Percentiles rank a stretch among this genome's conserved stretches.
These are phyloP conservation scores for Schwanniomyces occidentalis DNA, from an alignment of 805 yeast species.

Conservation along the genomic window DNA sequence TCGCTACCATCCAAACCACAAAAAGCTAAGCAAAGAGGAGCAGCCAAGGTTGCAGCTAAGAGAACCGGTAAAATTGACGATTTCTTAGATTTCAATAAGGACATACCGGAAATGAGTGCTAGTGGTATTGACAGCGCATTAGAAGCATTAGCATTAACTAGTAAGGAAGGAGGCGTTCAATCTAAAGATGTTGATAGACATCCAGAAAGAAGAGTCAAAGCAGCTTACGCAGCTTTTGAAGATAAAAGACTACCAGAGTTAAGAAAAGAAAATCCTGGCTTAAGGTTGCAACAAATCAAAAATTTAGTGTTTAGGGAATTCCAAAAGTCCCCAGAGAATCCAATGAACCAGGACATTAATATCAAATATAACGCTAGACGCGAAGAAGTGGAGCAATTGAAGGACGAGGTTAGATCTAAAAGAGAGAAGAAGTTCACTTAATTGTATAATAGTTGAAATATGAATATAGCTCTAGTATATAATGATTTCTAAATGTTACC, in stretches of 20 bases:
- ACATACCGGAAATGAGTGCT: slow-evolving; percentile 58
- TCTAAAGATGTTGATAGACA: slow-evolving; percentile 75
- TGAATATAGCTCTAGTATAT: too few relatives aligned
- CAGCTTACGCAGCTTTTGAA: slow-evolving; percentile 72
- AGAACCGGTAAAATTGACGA: slow-evolving; percentile 66
- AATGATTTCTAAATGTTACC: too few relatives aligned
- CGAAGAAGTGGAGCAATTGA: slow-evolving; percentile 48
- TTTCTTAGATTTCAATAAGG: slow-evolving; percentile 56
- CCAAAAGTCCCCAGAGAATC: slow-evolving; percentile 77
- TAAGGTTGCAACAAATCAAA: slow-evolving; percentile 76
- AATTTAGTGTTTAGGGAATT: slow-evolving; percentile 76
- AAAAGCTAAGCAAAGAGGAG: slow-evolving; percentile 60
- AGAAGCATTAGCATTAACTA: slow-evolving; percentile 71
- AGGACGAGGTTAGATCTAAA: slow-evolving; percentile 47
- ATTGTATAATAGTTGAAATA: too few relatives aligned
- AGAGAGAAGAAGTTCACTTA: slow-evolving; percentile 45
- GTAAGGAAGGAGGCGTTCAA: slow-evolving; percentile 54
- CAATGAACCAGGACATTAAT: slow-evolving; percentile 76
- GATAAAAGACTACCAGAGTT: slow-evolving; percentile 70
- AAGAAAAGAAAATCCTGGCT: slow-evolving; percentile 75
- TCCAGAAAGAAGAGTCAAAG: slow-evolving; percentile 86
- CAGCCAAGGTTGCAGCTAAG: slow-evolving; percentile 63
- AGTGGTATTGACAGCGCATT: slow-evolving; percentile 76
- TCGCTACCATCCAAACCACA: slow-evolving; percentile 59
- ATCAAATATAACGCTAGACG: slow-evolving; percentile 60